Evolutionary conservation across 148 eudicot species (phyloP).

Genomic region (Cornus suecica): DNA sequence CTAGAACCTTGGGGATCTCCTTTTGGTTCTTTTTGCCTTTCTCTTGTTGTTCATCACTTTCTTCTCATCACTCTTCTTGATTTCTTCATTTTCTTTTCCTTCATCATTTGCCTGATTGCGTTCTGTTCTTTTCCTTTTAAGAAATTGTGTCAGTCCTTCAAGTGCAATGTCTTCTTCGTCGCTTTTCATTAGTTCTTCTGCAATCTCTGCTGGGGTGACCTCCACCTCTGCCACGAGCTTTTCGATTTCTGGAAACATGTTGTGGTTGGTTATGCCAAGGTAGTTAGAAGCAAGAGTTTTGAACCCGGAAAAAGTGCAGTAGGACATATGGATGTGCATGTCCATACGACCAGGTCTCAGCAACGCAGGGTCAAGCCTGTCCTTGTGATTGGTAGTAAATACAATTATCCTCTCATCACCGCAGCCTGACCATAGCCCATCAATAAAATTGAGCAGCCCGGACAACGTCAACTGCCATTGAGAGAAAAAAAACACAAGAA

Average conservation of each 20-base stretch:
- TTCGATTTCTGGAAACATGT: constrained; percentile 7
- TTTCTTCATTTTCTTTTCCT: not conserved
- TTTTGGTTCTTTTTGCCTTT: not conserved
- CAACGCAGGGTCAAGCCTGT: constrained; percentile 16
- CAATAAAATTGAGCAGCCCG: constrained; percentile 20
- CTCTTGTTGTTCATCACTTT: constrained; percentile 6
- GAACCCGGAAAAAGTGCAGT: constrained; percentile 12
- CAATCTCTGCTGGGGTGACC: constrained; percentile 16
- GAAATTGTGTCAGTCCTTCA: not conserved
- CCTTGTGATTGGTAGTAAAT: constrained; percentile 19
- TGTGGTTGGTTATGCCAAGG: constrained; percentile 4
- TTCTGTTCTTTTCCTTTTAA: not conserved
- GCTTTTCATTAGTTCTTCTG: constrained; percentile 16
- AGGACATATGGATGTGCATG: constrained; percentile 24
- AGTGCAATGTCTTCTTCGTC: constrained; percentile 6
- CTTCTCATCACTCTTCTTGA: not conserved
- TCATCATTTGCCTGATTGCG: not conserved
- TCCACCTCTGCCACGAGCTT: constrained; percentile 7
- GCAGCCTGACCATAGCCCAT: constrained; percentile 19
- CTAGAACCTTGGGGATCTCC: not conserved
- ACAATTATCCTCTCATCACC: constrained; percentile 19
- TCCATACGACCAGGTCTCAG: constrained; percentile 23
- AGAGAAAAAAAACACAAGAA: not conserved
- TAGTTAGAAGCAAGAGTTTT: constrained; percentile 15
- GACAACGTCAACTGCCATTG: constrained; percentile 10